Evolutionary conservation across 352 stramenopile species (phyloP).

Genomic region (Globisporangium irregulare): DNA sequence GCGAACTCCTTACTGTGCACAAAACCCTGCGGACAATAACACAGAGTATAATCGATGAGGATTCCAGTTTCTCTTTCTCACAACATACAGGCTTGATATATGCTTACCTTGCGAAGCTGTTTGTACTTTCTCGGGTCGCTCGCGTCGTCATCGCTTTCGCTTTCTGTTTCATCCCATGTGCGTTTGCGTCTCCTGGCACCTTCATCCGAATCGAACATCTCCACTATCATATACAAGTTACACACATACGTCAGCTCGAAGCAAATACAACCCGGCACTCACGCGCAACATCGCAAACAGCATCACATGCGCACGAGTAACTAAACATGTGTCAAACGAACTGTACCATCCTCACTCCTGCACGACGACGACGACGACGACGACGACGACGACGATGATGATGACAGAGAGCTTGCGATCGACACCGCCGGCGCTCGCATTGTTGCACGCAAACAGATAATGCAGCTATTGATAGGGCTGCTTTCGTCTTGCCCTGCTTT

Average conservation of each 20-base stretch:
- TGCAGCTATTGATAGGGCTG: not conserved
- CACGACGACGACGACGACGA: not conserved
- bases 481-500: not conserved
- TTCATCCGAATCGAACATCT: not conserved
- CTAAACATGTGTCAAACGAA: not conserved
- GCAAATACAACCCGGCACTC: not conserved
- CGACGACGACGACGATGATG: no score
- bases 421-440: not conserved
- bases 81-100: not conserved
- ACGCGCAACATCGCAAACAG: not conserved
- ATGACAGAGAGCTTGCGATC: not conserved
- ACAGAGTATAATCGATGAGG: not conserved
- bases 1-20: not conserved
- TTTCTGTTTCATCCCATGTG: not conserved
- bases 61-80: not conserved
- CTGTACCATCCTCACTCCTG: constrained; percentile 1
- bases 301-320: not conserved
- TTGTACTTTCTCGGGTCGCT: not conserved
- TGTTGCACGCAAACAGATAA: not conserved
- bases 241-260: not conserved
- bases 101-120: constrained; percentile 4
- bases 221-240: not conserved
- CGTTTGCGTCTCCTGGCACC: constrained; percentile 1
- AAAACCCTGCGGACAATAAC: not conserved
- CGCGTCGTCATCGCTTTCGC: constrained; percentile 13